Evolutionary conservation across 164 flowering plant species (phyloP), one percentile per base, ranked within the genome.

Genomic region (Akebia trifoliata): DNA sequence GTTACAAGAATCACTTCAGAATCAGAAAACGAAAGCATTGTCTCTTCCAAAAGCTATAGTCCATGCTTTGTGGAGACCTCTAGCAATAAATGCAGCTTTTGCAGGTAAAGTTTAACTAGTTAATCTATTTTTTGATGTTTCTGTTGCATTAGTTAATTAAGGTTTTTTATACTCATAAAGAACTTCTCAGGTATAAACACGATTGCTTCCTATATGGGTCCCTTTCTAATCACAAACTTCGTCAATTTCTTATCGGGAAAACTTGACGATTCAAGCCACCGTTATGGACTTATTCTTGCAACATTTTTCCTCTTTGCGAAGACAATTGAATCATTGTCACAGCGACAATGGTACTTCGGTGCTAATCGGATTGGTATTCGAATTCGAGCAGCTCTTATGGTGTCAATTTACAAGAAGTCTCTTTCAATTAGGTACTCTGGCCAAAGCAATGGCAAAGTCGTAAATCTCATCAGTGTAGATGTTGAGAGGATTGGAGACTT

Each of bases 291-390:
- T 47, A 34, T 74, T 67, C 87, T 90, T 59, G 79, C 91, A 22
- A 54, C 76, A 26, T 32, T 77, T 55, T 78, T 90, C 76, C 82
- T 90, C 64, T 40, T 80, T 6, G 68, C 85, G 10, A 90, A 90
- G 73, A 78, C 78, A 1, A 58, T 82, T 18, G 97, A 87, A 57
- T 87, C 95, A 0, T 66, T 87, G 35, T 74, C 89, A 47, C 95
- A 90, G 52, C 63, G 93, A 47, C 87, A 79, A 59, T 90, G 89
- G 97, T 85, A 82, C 49, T 90, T 87, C 52, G 97, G 97, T 32
- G 89, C 89, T 29, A 78, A 74, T 2, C 72, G 79, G 3, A 75
- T 85, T 31, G 93, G 97, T 4, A 70, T 82, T 44, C 72, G 78
- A 42, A 77, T 85, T 1, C 67, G 81, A 28, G 84, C 93, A 31